These are phyloP conservation scores for Eudorina sp. DNA, from an alignment of 139 green algal species.

Conservation along the genomic window DNA sequence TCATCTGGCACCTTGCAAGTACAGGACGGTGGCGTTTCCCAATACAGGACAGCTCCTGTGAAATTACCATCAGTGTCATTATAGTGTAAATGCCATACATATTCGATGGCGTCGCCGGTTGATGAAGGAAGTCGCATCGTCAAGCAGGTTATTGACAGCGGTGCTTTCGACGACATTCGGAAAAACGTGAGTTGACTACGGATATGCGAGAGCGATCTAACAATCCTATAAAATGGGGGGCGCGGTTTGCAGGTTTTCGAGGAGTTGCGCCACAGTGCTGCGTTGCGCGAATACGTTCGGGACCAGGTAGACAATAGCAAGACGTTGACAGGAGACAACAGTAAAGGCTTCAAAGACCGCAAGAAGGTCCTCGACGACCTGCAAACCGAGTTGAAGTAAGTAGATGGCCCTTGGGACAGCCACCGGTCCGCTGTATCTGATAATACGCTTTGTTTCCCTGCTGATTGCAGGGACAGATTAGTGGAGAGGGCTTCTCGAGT, in stretches of 20 bases:
- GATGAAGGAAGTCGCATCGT: slow-evolving; percentile 10
- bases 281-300: slow-evolving; percentile 7
- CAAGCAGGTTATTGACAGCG: slow-evolving; percentile 23
- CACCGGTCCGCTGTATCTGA: background rate
- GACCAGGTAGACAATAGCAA: slow-evolving; percentile 26
- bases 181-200: background rate
- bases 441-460: background rate
- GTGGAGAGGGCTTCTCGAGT: background rate
- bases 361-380: slow-evolving; percentile 39
- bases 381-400: slow-evolving; percentile 18
- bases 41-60: no score
- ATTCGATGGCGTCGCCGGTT: slow-evolving; percentile 14
- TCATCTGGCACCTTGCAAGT: no score
- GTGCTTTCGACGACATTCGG: slow-evolving; percentile 24
- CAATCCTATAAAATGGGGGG: background rate
- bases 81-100: no score
- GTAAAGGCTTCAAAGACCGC: background rate
- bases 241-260: slow-evolving; percentile 18
- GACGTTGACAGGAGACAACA: background rate
- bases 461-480: background rate
- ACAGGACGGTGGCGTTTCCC: no score
- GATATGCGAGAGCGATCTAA: background rate
- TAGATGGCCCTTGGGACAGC: background rate
- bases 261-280: background rate
- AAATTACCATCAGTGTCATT: no score